A percentile compares a stretch with the other conserved stretches of the same genome.
Conservation (phyloP, 345 rosid species). For the Balakata baccata region DNA sequence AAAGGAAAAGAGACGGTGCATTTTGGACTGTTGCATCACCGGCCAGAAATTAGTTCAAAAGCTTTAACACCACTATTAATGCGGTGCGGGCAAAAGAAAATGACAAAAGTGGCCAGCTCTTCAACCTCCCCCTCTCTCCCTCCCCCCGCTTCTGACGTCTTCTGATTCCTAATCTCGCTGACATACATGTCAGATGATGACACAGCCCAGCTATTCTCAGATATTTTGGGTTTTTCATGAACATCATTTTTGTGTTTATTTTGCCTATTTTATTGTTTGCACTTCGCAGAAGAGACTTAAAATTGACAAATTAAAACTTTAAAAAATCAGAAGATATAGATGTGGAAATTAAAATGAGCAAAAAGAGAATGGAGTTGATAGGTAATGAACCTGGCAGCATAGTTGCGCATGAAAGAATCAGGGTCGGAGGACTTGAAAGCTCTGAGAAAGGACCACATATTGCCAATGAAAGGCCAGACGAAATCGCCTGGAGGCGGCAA, state of each 20-base stretch:
- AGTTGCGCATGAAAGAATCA: conserved; percentile 54
- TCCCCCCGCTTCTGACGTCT: neutral
- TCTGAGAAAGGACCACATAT: conserved; percentile 77
- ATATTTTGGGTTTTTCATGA: neutral
- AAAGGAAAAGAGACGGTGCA: neutral
- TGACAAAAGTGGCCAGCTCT: neutral
- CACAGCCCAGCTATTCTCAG: neutral
- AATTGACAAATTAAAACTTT: neutral
- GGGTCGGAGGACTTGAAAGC: conserved; percentile 73
- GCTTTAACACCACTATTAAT: too few relatives aligned
- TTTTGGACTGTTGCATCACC: neutral
- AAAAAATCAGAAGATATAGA: neutral
- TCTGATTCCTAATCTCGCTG: neutral
- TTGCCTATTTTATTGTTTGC: neutral
- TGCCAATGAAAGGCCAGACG: conserved; percentile 87
- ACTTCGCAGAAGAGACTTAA: too few relatives aligned
- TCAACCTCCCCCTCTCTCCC: neutral
- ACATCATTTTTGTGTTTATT: neutral
- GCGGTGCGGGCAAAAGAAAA: too few relatives aligned
- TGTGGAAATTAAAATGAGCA: too few relatives aligned
- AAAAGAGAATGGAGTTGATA: too few relatives aligned
- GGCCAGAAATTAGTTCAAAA: too few relatives aligned
- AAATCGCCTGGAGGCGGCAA: conserved; percentile 77
- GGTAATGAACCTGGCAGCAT: conserved; percentile 38
- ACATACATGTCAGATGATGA: neutral